A percentile compares a stretch with the other conserved stretches of the same genome.
Conservation (phyloP, 306 rosid species). For the Vigna angularis region DNA sequence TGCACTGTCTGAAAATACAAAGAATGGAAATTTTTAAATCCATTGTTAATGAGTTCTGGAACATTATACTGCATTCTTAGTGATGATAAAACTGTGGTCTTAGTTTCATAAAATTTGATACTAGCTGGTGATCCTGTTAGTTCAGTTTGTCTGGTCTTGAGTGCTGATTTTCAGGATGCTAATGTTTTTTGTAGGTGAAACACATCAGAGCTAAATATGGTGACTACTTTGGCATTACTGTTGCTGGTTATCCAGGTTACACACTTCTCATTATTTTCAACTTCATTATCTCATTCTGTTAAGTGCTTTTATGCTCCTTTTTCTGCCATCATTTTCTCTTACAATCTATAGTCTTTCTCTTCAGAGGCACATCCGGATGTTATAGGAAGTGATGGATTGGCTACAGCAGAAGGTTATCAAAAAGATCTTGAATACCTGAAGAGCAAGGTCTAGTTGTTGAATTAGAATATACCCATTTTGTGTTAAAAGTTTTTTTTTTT, state of each 20-base stretch:
- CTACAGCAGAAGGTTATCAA: conserved; percentile 74
- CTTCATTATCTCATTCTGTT: not conserved
- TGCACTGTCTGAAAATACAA: conserved; percentile 3
- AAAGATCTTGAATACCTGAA: conserved; percentile 86
- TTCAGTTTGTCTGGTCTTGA: conserved; percentile 33
- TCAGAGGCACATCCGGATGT: conserved; percentile 94
- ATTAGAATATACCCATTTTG: conserved; percentile 27
- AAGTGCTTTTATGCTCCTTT: conserved; percentile 10
- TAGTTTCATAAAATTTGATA: conserved; percentile 26
- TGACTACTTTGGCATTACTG: conserved; percentile 93
- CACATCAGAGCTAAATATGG: conserved; percentile 81
- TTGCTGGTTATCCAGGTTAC: conserved; percentile 98
- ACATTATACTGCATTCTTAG: conserved; percentile 32
- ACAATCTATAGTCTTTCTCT: conserved; percentile 33
- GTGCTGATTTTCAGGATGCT: conserved; percentile 25
- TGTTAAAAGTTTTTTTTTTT: not conserved
- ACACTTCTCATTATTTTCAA: conserved; percentile 32
- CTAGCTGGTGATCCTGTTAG: conserved; percentile 7
- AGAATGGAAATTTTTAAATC: conserved; percentile 15
- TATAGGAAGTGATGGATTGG: conserved; percentile 76
- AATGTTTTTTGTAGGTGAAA: conserved; percentile 61
- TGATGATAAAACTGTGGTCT: conserved; percentile 23
- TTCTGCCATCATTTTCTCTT: conserved; percentile 27
- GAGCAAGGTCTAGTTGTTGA: conserved; percentile 63
- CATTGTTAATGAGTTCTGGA: not conserved